Evolutionary conservation across 2,329 filamentous ascomycete genomes (phyloP), one percentile per base, ranked within the genome.

Genomic region (Pyrenophora teres): DNA sequence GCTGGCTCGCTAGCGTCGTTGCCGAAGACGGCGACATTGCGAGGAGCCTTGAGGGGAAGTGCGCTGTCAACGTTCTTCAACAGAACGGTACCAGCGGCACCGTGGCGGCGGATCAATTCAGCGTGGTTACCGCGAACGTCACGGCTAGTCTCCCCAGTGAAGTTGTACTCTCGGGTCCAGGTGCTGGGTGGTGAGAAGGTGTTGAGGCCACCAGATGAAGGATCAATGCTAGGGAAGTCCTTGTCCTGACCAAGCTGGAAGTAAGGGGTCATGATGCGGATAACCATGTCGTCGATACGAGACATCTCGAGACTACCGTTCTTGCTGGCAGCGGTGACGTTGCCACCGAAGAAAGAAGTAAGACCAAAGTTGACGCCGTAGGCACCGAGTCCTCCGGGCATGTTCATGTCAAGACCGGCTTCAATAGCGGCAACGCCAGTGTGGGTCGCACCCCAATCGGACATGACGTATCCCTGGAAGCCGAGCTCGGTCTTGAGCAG

Each of bases 1-100:
- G 83, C 79, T 63, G 70, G 56, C 42, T 77, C 73, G 10, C 70
- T 72, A 27, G 78, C 78, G 56, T 78, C 77, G 46, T 79, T 78
- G 1, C 80, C 80, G 49, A 81, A 80, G 1, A 83, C 69, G 2
- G 73, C 75, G 40, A 82, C 76, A 27, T 74, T 76, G 40, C 69
- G 73, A 6, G 80, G 80, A 46, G 76, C 78, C 46, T 78, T 78
- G 6, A 89, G 68, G 0, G 83, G 83, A 1, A 85, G 73, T 2
- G 78, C 67, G 7, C 73, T 70, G 7, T 76, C 75, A 1, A 61
- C 64, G 48, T 85, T 85, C 68, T 82, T 82, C 13, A 82, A 59
- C 6, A 77, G 61, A 4, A 77, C 74, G 27, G 69, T 71, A 2
- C 74, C 74, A 33, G 73, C 74, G 27, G 74, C 69, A 31, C 74